Percentiles rank a stretch among this genome's conserved stretches.
Evolutionary conservation across 441 rosid species (phyloP).

Genomic region (Sinapis alba): DNA sequence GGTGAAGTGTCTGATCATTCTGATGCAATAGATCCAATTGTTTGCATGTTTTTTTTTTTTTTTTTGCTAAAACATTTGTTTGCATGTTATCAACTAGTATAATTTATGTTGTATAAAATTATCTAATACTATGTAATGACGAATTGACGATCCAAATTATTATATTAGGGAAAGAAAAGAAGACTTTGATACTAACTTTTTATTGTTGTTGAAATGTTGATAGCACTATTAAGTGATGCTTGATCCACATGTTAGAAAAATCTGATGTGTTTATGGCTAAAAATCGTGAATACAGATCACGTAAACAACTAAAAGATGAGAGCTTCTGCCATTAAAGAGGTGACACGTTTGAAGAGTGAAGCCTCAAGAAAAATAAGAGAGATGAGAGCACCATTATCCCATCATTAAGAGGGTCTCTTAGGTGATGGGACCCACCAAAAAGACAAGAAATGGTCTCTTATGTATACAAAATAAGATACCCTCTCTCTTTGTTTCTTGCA

Average conservation of each 20-base stretch:
- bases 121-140: neutral
- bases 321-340: conserved; percentile 32
- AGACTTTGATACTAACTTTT: neutral
- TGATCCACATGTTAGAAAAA: neutral
- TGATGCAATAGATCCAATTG: neutral
- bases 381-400: no score
- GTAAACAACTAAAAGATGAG: neutral
- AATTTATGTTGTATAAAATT: neutral
- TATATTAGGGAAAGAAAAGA: neutral
- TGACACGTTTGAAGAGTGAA: conserved; percentile 40
- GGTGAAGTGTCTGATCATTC: neutral
- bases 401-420: no score
- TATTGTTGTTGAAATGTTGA: neutral
- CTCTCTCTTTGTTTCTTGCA: no score
- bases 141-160: neutral
- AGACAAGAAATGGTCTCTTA: no score
- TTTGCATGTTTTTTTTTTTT: conserved; percentile 14
- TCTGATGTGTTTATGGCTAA: neutral
- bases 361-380: conserved; percentile 29
- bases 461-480: no score
- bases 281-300: neutral
- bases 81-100: neutral
- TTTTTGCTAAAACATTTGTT: no score
- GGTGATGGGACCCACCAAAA: no score
- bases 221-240: neutral